Evolutionary conservation across 2,329 filamentous ascomycete species (phyloP).

Genomic region (Fusarium virguliforme): DNA sequence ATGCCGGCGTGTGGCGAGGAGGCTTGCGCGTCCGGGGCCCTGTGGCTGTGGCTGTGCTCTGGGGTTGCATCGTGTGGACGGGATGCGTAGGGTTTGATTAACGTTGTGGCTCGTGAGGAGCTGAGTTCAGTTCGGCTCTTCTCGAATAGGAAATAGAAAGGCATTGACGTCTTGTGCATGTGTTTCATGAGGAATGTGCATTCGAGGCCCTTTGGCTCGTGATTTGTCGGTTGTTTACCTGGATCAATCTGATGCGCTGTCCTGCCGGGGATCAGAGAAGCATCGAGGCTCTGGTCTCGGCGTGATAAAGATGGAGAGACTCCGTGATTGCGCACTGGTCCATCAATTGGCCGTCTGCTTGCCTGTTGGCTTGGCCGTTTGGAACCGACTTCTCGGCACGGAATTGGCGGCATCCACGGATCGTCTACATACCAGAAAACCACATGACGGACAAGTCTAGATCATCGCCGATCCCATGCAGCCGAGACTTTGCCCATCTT

Average conservation of each 20-base stretch:
- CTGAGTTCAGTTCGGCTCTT: slow-evolving; percentile 35
- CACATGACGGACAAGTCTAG: slow-evolving; percentile 27
- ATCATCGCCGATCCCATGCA: slow-evolving; percentile 41
- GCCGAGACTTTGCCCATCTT: slow-evolving; percentile 18
- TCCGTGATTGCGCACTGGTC: slow-evolving; percentile 3
- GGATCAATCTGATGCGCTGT: slow-evolving; percentile 43
- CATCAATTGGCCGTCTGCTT: slow-evolving; percentile 4
- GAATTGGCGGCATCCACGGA: slow-evolving; percentile 33
- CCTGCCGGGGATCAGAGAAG: slow-evolving; percentile 15
- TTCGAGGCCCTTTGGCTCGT: slow-evolving; percentile 16
- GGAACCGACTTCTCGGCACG: slow-evolving; percentile 25
- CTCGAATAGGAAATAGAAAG: slow-evolving; percentile 34
- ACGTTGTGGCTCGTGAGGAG: slow-evolving; percentile 43
- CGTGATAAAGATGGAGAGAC: background rate
- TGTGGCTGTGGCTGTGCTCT: slow-evolving; percentile 25
- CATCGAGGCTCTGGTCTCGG: slow-evolving; percentile 6
- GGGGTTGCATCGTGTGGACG: slow-evolving; percentile 27
- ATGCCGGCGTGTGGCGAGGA: slow-evolving; percentile 47
- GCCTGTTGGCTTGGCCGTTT: slow-evolving; percentile 17
- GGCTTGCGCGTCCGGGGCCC: slow-evolving; percentile 48
- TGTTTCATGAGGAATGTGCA: slow-evolving; percentile 35
- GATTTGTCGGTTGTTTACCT: slow-evolving; percentile 28
- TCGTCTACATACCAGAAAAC: background rate
- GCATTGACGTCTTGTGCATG: slow-evolving; percentile 29
- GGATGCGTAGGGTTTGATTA: slow-evolving; percentile 27